Base-by-base conservation (phyloP, 441 rosid genomes). In the Arabidopsis hybrid region DNA sequence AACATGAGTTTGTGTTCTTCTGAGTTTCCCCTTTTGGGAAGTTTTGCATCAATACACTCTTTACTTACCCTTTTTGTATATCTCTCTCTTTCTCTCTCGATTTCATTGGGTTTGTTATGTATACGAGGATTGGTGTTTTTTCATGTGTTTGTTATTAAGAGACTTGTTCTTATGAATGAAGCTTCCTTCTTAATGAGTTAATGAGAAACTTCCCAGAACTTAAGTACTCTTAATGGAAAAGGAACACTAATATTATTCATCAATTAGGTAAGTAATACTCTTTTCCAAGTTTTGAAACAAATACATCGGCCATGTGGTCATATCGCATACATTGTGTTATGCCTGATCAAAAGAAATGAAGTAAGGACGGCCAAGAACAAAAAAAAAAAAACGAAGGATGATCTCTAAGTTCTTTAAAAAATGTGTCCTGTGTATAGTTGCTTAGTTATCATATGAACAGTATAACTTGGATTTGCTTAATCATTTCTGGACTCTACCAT, bases 21-120 rank as follows among this genome's bases (percentile, higher is more conserved):
- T 50, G 56, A 67, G 78, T 67, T 67, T 60, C 69, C 78, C 40
- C 49, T 61, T 67, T 68, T 53, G 79, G 79, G 79, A 75, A 75
- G 79, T 75, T 75, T 75, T 75, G 79, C 69, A 12, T 75, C 43
- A 26, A 67, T 34, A 60, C 62, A 40, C 58, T 50, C 60, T 65
- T 65, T 65, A 29, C 71, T 11, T 56, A 0, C 57, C 58, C 39
- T 60, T 49, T 74, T 43, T 74, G 73, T 59, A 60, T 7, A 60
- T 74, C 36, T 49, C 42, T 61, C 31, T 58, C 32, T 34, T 31
- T 64, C 43, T 11, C 26, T 52, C 16, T 40, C 3, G 63, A 13
- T 40, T 74, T 51, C 47, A 46, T 26, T 73, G 65, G 13, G 65
- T 13, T 64, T 35, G 35, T 46, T 47, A 63, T 65, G 46, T 56